A percentile compares a stretch with the other conserved stretches of the same genome.
These are phyloP conservation scores for Entoloma clypeatum DNA, from an alignment of 1,284 basidiomycete genomes.

Conservation along the genomic window DNA sequence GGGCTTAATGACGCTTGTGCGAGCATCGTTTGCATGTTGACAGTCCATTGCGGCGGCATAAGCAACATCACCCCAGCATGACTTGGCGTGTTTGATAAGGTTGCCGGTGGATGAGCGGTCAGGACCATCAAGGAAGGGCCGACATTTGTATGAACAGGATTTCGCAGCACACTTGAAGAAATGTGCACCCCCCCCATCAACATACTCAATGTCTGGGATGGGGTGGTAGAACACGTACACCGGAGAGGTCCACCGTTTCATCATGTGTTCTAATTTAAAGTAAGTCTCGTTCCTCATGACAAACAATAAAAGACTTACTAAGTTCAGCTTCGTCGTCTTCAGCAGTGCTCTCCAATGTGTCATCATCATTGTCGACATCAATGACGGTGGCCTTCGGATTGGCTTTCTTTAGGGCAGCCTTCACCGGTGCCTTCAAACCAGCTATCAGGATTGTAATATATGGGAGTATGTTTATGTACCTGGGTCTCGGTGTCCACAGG, in stretches of 20 bases:
- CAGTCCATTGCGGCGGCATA: slow-evolving; percentile 1
- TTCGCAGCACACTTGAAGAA: slow-evolving; percentile 11
- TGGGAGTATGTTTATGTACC: too few relatives aligned
- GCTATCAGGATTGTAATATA: too few relatives aligned
- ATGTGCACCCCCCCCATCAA: slow-evolving; percentile 2
- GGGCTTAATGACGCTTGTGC: background rate
- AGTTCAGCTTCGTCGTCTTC: background rate
- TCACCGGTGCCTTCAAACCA: too few relatives aligned
- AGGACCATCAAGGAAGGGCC: slow-evolving; percentile 19
- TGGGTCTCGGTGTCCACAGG: too few relatives aligned
- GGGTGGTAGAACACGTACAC: slow-evolving; percentile 6
- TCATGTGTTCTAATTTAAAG: slow-evolving; percentile 1
- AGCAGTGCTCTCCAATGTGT: too few relatives aligned
- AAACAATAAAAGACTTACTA: background rate
- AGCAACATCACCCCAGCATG: slow-evolving; percentile 26
- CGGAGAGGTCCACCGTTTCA: background rate
- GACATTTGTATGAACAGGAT: slow-evolving; percentile 4
- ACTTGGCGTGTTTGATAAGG: slow-evolving; percentile 22
- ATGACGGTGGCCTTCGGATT: too few relatives aligned
- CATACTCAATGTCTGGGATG: background rate
- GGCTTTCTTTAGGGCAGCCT: too few relatives aligned
- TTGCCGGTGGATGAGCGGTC: slow-evolving; percentile 25
- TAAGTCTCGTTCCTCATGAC: background rate
- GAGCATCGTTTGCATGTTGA: background rate
- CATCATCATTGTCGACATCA: too few relatives aligned